Conservation (phyloP, 2,329 filamentous ascomycete genomes). For the Stemphylium beticola region DNA sequence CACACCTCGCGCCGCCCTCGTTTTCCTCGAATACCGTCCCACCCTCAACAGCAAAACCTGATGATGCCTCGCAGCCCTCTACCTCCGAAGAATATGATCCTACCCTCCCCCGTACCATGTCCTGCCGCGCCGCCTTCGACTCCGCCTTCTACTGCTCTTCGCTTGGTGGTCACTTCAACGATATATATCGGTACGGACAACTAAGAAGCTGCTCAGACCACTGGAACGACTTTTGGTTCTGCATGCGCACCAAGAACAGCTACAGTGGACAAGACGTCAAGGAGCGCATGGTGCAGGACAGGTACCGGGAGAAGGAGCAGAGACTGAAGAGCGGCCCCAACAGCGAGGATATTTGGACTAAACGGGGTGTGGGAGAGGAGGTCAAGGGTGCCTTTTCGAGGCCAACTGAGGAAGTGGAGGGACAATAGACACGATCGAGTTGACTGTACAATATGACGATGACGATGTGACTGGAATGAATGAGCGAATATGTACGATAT, state of each 20-base stretch:
- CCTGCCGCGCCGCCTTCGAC: constrained; percentile 90
- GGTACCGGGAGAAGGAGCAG: constrained; percentile 70
- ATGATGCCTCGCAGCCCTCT: constrained; percentile 5
- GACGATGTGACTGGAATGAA: background rate
- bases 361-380: constrained; percentile 59
- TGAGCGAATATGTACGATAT: background rate
- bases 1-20: constrained; percentile 51
- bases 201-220: constrained; percentile 80
- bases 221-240: constrained; percentile 97
- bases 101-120: constrained; percentile 78
- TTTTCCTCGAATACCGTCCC: constrained; percentile 20
- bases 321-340: constrained; percentile 73
- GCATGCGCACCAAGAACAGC: constrained; percentile 78
- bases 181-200: constrained; percentile 84
- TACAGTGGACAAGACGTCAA: constrained; percentile 63
- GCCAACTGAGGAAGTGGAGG: constrained; percentile 15
- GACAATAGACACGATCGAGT: background rate
- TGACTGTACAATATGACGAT: background rate
- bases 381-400: constrained; percentile 35
- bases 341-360: constrained; percentile 90
- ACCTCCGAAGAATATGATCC: constrained; percentile 27
- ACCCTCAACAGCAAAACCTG: constrained; percentile 7
- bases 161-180: constrained; percentile 87
- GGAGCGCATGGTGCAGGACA: constrained; percentile 66
- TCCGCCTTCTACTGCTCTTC: constrained; percentile 93